These are phyloP conservation scores for Penicillium maclennaniae DNA, from an alignment of 495 filamentous ascomycete genomes.

Conservation along the genomic window DNA sequence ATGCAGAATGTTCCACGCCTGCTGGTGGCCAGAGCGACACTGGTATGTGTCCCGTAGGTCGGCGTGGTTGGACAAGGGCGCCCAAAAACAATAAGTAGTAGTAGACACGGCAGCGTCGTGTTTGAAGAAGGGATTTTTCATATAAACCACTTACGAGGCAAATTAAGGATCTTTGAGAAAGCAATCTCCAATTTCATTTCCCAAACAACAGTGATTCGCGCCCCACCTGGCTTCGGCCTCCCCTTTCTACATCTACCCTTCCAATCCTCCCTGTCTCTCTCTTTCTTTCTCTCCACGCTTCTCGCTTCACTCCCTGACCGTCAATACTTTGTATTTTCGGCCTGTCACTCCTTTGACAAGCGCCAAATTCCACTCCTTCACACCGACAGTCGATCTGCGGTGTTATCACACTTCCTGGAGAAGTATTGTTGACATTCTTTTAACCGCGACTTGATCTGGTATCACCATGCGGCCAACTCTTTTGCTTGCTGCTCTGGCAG, in stretches of 20 bases:
- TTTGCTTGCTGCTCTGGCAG: conserved; percentile 57
- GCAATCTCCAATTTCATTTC: conserved; percentile 9
- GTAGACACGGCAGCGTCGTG: not conserved
- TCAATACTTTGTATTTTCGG: conserved; percentile 26
- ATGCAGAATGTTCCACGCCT: conserved; percentile 29
- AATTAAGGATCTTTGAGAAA: not conserved
- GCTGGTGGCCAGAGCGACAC: conserved; percentile 19
- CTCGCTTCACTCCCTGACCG: conserved; percentile 13
- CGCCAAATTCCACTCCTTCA: conserved; percentile 19
- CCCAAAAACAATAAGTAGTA: conserved; percentile 18
- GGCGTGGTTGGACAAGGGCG: conserved; percentile 20
- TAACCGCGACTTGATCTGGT: conserved; percentile 23
- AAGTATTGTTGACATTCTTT: conserved; percentile 23
- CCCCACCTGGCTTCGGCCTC: conserved; percentile 15
- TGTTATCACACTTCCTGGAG: conserved; percentile 40
- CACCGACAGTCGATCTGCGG: conserved; percentile 41
- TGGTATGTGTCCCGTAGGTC: conserved; percentile 16
- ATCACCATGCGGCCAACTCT: conserved; percentile 64
- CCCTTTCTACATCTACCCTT: conserved; percentile 28
- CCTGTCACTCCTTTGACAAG: conserved; percentile 41
- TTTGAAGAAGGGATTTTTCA: not conserved
- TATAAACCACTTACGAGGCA: not conserved
- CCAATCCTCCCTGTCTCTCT: not conserved
- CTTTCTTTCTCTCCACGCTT: conserved; percentile 17
- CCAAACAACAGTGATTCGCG: conserved; percentile 3